These are phyloP conservation scores for Sicyos edulis DNA, from an alignment of 306 rosid genomes.

Conservation along the genomic window DNA sequence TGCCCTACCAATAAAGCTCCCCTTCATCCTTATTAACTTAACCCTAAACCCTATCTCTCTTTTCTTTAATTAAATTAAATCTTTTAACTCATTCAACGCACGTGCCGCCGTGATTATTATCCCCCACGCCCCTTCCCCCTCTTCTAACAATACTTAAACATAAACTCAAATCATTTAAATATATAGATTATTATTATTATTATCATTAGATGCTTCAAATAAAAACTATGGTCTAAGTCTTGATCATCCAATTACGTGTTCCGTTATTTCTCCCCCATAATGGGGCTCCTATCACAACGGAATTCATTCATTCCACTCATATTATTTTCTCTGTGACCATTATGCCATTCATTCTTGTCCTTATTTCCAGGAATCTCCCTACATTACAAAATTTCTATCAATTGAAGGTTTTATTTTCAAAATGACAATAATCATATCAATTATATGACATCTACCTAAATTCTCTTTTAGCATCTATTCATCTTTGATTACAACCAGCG, in stretches of 20 bases:
- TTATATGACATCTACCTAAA: slow-evolving; percentile 11
- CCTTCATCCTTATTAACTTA: background rate
- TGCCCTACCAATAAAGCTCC: slow-evolving; percentile 45
- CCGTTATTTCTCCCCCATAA: slow-evolving; percentile 52
- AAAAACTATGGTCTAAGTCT: slow-evolving; percentile 10
- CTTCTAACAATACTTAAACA: slow-evolving; percentile 20
- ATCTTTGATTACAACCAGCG: background rate
- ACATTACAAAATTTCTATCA: slow-evolving; percentile 17
- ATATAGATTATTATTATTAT: slow-evolving; percentile 11
- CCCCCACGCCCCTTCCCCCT: slow-evolving; percentile 18
- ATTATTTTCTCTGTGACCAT: background rate
- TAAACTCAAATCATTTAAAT: background rate
- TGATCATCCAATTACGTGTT: slow-evolving; percentile 52
- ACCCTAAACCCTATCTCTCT: background rate
- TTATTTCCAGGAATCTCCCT: slow-evolving; percentile 15
- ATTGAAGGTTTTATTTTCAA: background rate
- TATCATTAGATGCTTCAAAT: slow-evolving; percentile 17
- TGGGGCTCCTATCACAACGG: slow-evolving; percentile 41
- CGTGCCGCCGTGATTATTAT: slow-evolving; percentile 72
- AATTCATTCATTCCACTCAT: background rate
- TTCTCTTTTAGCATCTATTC: background rate
- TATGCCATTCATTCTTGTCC: slow-evolving; percentile 18
- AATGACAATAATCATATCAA: slow-evolving; percentile 11
- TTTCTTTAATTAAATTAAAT: background rate
- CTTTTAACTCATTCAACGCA: slow-evolving; percentile 33